These are phyloP conservation scores for Trichoderma erinaceum DNA, from an alignment of 495 filamentous ascomycete genomes.

Conservation along the genomic window DNA sequence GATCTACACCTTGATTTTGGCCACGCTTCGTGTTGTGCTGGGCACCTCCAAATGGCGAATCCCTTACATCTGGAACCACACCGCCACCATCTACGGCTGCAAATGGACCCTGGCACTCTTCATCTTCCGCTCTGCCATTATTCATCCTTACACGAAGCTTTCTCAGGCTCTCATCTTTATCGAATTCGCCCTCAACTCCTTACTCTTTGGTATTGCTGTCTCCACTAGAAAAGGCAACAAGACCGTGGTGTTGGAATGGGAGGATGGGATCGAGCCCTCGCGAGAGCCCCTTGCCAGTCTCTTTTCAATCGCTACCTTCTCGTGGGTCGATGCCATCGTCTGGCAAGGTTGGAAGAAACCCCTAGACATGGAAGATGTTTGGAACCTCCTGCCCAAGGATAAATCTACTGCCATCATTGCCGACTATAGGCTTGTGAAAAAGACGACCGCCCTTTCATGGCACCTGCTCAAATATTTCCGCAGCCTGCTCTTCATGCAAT, in stretches of 20 bases:
- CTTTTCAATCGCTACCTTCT: conserved; percentile 79
- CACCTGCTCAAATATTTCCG: conserved; percentile 84
- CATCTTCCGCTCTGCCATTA: conserved; percentile 76
- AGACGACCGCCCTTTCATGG: conserved; percentile 71
- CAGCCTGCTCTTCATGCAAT: conserved; percentile 67
- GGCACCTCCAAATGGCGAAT: conserved; percentile 61
- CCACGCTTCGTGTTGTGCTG: conserved; percentile 63
- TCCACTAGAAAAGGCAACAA: conserved; percentile 90
- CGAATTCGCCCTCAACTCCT: conserved; percentile 65
- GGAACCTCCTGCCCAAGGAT: conserved; percentile 84
- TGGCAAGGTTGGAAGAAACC: conserved; percentile 86
- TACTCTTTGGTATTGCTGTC: conserved; percentile 68
- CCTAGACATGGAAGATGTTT: conserved; percentile 75
- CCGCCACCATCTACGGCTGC: conserved; percentile 72
- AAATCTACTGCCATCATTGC: conserved; percentile 73
- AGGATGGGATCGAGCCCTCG: conserved; percentile 79
- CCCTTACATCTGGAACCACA: conserved; percentile 87
- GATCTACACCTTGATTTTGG: conserved; percentile 75
- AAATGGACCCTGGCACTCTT: conserved; percentile 74
- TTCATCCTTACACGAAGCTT: conserved; percentile 64
- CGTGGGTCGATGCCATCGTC: conserved; percentile 86
- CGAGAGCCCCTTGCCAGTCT: conserved; percentile 80
- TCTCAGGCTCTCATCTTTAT: conserved; percentile 56
- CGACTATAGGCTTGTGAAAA: conserved; percentile 78
- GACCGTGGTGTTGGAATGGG: conserved; percentile 75